These are phyloP conservation scores for Carex sylvatica DNA, from an alignment of 202 grass and related monocot species.

Conservation along the genomic window DNA sequence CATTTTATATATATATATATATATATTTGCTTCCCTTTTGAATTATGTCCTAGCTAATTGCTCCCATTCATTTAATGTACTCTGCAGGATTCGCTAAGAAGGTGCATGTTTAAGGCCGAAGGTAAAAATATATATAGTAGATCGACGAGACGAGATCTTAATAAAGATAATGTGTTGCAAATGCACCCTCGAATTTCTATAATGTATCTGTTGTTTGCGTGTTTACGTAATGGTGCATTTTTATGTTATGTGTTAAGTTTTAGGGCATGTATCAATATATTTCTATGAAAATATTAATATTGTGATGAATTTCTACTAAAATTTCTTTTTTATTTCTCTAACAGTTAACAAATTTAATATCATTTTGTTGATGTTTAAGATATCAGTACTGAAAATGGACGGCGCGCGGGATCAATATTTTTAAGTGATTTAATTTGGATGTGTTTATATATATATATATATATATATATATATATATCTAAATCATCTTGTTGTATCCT, in stretches of 20 bases:
- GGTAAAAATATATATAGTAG: not conserved
- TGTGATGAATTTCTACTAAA: not conserved
- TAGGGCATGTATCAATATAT: not conserved
- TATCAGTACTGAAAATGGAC: not conserved
- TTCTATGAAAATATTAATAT: not conserved
- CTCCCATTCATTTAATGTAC: not conserved
- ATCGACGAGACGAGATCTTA: not conserved
- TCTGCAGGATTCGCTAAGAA: not conserved
- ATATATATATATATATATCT: not conserved
- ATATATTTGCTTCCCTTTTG: not conserved
- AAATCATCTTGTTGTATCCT: not conserved
- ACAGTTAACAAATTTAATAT: too few species aligned
- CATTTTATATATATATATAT: too few species aligned
- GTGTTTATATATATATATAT: too few species aligned
- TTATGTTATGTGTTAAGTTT: not conserved
- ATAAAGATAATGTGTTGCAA: not conserved
- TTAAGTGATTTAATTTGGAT: not conserved
- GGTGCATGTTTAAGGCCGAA: not conserved
- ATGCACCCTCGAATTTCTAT: not conserved
- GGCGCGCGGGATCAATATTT: not conserved
- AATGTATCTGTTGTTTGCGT: not conserved
- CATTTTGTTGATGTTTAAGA: too few species aligned
- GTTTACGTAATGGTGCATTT: not conserved
- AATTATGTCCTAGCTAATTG: not conserved
- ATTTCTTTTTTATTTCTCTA: not conserved